Evolutionary conservation across 345 rosid genomes (phyloP).

Genomic region (Syzygium aromaticum): DNA sequence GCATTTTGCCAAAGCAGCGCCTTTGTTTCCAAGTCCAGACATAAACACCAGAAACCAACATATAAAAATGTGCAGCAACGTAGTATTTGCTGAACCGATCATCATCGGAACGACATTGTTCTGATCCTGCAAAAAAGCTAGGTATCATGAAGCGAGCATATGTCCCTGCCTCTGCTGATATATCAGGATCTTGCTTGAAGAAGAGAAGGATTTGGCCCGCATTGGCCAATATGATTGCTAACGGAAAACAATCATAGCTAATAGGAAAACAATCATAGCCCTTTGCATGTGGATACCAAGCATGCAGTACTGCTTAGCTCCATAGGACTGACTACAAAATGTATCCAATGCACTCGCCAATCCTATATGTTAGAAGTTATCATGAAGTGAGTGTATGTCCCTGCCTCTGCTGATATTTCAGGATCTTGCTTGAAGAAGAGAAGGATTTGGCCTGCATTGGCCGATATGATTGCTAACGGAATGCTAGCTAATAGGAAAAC

Average conservation of each 20-base stretch:
- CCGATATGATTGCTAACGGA: not conserved
- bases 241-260: constrained; percentile 1
- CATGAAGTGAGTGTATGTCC: too few relatives aligned
- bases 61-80: constrained; percentile 19
- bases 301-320: constrained; percentile 16
- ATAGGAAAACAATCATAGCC: constrained; percentile 14
- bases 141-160: not conserved
- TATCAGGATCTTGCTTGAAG: not conserved
- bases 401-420: too few relatives aligned
- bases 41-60: constrained; percentile 40
- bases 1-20: constrained; percentile 39
- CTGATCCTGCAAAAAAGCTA: constrained; percentile 15
- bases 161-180: not conserved
- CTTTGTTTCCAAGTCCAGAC: constrained; percentile 30
- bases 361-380: not conserved
- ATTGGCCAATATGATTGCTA: not conserved
- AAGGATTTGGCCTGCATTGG: not conserved
- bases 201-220: not conserved
- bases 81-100: constrained; percentile 28
- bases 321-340: not conserved
- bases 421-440: too few relatives aligned
- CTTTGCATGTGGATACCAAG: constrained; percentile 19
- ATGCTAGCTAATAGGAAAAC: constrained; percentile 10
- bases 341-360: not conserved
- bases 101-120: constrained; percentile 39